A percentile compares a stretch with the other conserved stretches of the same genome.
phyloP scores from a whole-genome alignment of 169 alveolate species.

The Plasmodium billcollinsi region DNA sequence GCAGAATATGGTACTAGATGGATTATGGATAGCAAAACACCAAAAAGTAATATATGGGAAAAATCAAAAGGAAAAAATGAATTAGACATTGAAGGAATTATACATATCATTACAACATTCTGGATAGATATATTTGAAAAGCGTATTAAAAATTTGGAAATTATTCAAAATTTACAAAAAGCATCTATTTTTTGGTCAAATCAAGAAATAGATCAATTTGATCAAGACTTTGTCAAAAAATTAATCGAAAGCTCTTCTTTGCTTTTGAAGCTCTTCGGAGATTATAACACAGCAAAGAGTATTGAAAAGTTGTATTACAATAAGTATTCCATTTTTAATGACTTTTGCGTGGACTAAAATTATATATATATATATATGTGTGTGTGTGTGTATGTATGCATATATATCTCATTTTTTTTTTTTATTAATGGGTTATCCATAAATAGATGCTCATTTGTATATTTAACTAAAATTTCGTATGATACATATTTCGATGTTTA shows the following conservation, averaged over 20 bases:
- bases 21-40: slow-evolving; percentile 82
- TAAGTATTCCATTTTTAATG: slow-evolving; percentile 74
- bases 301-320: slow-evolving; percentile 74
- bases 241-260: slow-evolving; percentile 73
- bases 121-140: slow-evolving; percentile 87
- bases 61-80: slow-evolving; percentile 79
- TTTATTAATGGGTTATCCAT: not conserved
- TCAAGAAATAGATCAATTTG: slow-evolving; percentile 86
- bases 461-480: no score
- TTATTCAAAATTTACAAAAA: slow-evolving; percentile 74
- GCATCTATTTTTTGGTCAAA: slow-evolving; percentile 89
- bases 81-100: slow-evolving; percentile 86
- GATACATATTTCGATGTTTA: no score
- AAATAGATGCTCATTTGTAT: no score
- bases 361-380: not conserved
- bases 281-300: slow-evolving; percentile 73
- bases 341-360: slow-evolving; percentile 70
- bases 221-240: slow-evolving; percentile 79
- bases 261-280: slow-evolving; percentile 65
- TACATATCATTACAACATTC: slow-evolving; percentile 86
- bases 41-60: slow-evolving; percentile 85
- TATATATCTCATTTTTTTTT: not conserved
- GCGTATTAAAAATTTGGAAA: slow-evolving; percentile 79
- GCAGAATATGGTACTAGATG: slow-evolving; percentile 83
- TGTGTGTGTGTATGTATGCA: not conserved